Conservation (phyloP, 192 early-diverging fungal genomes). For the Backusella morwellensis region DNA sequence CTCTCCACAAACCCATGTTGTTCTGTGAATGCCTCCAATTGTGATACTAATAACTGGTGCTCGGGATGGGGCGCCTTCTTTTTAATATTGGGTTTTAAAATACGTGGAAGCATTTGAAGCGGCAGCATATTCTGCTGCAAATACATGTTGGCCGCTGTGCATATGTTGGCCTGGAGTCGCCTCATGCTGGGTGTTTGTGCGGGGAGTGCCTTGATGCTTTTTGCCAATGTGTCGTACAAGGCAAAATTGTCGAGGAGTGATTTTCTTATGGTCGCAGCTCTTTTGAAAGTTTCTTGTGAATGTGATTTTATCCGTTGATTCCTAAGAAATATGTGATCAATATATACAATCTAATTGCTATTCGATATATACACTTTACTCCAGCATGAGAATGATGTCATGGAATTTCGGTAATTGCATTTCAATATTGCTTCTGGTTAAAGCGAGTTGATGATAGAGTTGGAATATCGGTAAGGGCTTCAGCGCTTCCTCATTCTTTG, state of each 20-base stretch:
- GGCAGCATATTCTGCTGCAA: constrained; percentile 79
- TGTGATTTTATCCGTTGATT: constrained; percentile 34
- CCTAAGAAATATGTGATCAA: constrained; percentile 21
- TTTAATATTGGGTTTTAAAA: constrained; percentile 37
- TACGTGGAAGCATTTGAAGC: constrained; percentile 63
- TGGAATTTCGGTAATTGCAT: constrained; percentile 53
- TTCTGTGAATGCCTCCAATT: constrained; percentile 63
- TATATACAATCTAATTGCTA: too few relatives aligned
- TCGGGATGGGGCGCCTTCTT: neutral
- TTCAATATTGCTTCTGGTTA: constrained; percentile 41
- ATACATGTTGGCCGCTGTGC: constrained; percentile 64
- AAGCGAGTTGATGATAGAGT: constrained; percentile 44
- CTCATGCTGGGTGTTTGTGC: constrained; percentile 42
- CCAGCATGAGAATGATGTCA: constrained; percentile 50
- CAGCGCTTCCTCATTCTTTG: constrained; percentile 35
- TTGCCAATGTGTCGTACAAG: constrained; percentile 57
- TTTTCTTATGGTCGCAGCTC: constrained; percentile 59
- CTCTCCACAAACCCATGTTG: constrained; percentile 60
- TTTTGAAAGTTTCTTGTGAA: constrained; percentile 51
- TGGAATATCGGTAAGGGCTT: constrained; percentile 29
- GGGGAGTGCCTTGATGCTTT: constrained; percentile 56
- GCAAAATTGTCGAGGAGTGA: constrained; percentile 64
- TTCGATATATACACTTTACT: constrained; percentile 30
- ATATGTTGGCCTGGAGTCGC: constrained; percentile 61
- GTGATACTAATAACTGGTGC: constrained; percentile 32